These are phyloP conservation scores for Seiridium cupressi DNA, from an alignment of 2,329 filamentous ascomycete species.

Conservation along the genomic window DNA sequence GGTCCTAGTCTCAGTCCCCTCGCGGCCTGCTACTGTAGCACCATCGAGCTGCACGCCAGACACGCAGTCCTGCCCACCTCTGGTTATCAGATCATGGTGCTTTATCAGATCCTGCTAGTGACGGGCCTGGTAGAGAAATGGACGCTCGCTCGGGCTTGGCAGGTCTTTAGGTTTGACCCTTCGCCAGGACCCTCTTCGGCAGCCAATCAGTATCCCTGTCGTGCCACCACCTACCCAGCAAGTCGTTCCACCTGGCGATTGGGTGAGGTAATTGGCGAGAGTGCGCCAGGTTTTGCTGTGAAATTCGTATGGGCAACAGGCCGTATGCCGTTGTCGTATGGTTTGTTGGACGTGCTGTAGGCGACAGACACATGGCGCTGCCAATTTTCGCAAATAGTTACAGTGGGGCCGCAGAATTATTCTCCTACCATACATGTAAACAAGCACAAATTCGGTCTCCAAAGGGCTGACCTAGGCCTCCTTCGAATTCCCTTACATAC, in stretches of 20 bases:
- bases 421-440: not conserved
- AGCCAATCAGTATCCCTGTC: not conserved
- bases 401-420: not conserved
- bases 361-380: not conserved
- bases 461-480: constrained; percentile 1
- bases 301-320: too few species aligned
- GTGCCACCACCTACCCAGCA: not conserved
- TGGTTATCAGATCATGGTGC: too few species aligned
- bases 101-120: too few species aligned
- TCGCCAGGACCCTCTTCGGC: too few species aligned
- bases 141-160: too few species aligned
- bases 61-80: too few species aligned
- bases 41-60: too few species aligned
- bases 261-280: not conserved
- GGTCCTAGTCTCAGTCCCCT: too few species aligned
- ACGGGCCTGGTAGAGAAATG: too few species aligned
- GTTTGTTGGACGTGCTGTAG: not conserved
- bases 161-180: too few species aligned
- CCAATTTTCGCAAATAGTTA: not conserved
- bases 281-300: not conserved
- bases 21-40: too few species aligned
- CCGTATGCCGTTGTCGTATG: too few species aligned
- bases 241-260: not conserved
- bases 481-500: not conserved
- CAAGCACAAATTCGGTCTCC: not conserved